phyloP scores from a whole-genome alignment of 805 yeast species.

The Starmerella apis region DNA sequence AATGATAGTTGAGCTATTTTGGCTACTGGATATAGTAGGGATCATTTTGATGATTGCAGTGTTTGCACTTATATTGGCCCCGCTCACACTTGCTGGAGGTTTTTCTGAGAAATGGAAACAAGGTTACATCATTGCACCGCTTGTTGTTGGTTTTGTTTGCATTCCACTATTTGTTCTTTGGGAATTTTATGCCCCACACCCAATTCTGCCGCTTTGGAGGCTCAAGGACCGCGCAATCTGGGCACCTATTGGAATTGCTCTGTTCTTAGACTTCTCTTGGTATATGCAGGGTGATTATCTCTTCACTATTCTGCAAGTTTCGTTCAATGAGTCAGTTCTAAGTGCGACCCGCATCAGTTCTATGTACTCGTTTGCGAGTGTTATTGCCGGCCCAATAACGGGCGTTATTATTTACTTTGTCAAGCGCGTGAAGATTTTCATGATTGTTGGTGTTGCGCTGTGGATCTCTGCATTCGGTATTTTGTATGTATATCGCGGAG shows the following conservation, averaged over 20 bases:
- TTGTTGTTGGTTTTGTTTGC: constrained; percentile 54
- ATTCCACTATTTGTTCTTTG: constrained; percentile 51
- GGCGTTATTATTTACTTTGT: constrained; percentile 44
- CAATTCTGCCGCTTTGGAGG: constrained; percentile 51
- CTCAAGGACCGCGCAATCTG: constrained; percentile 62
- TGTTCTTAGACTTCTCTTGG: constrained; percentile 51
- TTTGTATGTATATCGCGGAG: constrained; percentile 46
- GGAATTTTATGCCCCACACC: constrained; percentile 51
- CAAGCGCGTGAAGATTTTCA: constrained; percentile 49
- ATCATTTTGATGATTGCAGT: constrained; percentile 44
- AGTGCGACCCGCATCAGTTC: constrained; percentile 61
- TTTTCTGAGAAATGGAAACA: constrained; percentile 43
- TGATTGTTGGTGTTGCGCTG: constrained; percentile 45
- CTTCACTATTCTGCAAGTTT: constrained; percentile 56
- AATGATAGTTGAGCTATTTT: constrained; percentile 34
- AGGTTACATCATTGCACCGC: constrained; percentile 55
- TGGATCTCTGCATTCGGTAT: constrained; percentile 58
- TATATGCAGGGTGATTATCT: constrained; percentile 61
- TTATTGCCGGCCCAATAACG: constrained; percentile 46
- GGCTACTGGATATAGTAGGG: constrained; percentile 60
- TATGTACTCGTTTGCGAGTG: constrained; percentile 55
- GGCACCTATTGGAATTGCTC: constrained; percentile 53
- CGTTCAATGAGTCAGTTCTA: constrained; percentile 45
- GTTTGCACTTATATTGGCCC: constrained; percentile 57
- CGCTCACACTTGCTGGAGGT: constrained; percentile 71